Conservation (phyloP, 148 eudicot genomes). For the Fagopyrum esculentum region DNA sequence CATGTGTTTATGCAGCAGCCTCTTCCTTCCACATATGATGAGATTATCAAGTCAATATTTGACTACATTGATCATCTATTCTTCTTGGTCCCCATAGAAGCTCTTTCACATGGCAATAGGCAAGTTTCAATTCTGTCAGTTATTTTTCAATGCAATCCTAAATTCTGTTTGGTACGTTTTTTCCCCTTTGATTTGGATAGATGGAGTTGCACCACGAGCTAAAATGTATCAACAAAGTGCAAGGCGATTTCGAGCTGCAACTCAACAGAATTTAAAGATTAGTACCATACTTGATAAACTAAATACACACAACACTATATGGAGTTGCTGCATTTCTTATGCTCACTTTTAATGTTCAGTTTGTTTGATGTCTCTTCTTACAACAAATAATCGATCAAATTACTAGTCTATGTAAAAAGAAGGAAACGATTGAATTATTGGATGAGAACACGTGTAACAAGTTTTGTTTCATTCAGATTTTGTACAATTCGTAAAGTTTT, state of each 20-base stretch:
- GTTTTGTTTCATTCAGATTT: too few species aligned
- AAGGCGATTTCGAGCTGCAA: slow-evolving; percentile 98
- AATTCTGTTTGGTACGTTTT: slow-evolving; percentile 5
- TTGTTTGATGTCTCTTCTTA: too few species aligned
- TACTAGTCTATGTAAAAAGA: too few species aligned
- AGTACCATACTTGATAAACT: too few species aligned
- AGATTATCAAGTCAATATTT: slow-evolving; percentile 79
- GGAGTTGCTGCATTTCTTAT: too few species aligned
- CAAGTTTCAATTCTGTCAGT: slow-evolving; percentile 16
- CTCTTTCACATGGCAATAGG: slow-evolving; percentile 96
- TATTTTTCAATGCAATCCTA: neutral
- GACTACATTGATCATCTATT: slow-evolving; percentile 91
- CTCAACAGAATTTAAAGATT: too few species aligned
- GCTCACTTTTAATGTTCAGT: too few species aligned
- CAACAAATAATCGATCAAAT: too few species aligned
- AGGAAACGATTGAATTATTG: too few species aligned
- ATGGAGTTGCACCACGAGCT: slow-evolving; percentile 99
- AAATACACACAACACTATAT: too few species aligned
- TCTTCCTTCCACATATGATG: slow-evolving; percentile 82
- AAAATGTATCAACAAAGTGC: slow-evolving; percentile 99
- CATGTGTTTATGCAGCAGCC: slow-evolving; percentile 48
- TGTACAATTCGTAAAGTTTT: too few species aligned
- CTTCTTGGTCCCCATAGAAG: slow-evolving; percentile 85
- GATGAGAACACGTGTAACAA: too few species aligned
- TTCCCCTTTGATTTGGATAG: slow-evolving; percentile 27